Percentiles rank a stretch among this genome's conserved stretches.
These are phyloP conservation scores for Aspergillus versicolor DNA, from an alignment of 2,329 filamentous ascomycete species.

Conservation along the genomic window DNA sequence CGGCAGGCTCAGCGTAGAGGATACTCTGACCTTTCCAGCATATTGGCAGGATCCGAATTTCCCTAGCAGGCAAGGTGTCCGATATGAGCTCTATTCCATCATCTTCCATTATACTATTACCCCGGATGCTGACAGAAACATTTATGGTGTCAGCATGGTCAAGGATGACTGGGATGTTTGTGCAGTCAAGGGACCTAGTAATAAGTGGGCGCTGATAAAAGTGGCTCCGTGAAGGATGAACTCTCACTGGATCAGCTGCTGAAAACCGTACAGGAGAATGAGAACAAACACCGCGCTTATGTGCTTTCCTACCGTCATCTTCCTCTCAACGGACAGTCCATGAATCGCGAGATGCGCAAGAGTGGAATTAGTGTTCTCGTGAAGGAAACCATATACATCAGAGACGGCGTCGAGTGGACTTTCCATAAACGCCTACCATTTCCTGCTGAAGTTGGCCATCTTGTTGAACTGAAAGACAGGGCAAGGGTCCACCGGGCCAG, in stretches of 20 bases:
- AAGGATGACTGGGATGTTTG: conserved; percentile 24
- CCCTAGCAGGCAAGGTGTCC: conserved; percentile 2
- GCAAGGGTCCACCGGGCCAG: conserved; percentile 14
- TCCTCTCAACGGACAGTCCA: conserved; percentile 2
- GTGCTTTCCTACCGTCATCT: conserved; percentile 24
- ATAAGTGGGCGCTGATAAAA: conserved; percentile 19
- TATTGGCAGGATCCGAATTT: conserved; percentile 4
- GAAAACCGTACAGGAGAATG: background rate
- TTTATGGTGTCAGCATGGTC: background rate
- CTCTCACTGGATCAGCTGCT: background rate
- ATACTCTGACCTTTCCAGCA: conserved; percentile 8
- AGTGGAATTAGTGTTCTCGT: conserved; percentile 1
- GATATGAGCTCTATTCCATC: conserved; percentile 28
- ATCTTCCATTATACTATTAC: conserved; percentile 21
- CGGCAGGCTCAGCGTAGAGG: conserved; percentile 1
- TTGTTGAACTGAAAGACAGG: conserved; percentile 11
- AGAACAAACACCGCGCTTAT: conserved; percentile 9
- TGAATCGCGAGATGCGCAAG: background rate
- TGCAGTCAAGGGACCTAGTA: conserved; percentile 19
- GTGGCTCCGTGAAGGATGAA: background rate
- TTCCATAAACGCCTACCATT: conserved; percentile 9
- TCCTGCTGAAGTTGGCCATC: background rate
- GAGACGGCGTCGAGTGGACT: conserved; percentile 11
- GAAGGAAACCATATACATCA: conserved; percentile 9
- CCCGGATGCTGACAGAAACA: background rate